Conservation (phyloP, 2,329 filamentous ascomycete species). For the Pyrenochaeta sp. region DNA sequence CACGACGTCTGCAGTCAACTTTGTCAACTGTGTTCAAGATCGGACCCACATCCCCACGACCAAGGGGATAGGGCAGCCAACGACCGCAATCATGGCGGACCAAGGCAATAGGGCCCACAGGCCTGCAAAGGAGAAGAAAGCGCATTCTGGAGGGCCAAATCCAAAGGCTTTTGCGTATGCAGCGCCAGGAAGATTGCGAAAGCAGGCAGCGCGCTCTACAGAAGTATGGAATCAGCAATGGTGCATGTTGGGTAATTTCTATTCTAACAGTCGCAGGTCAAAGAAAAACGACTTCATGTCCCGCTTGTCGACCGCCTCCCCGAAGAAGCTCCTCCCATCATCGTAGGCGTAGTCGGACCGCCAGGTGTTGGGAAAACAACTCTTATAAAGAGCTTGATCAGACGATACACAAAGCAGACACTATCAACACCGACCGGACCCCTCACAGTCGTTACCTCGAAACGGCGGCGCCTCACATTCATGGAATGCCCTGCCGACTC, state of each 20-base stretch:
- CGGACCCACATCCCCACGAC: background rate
- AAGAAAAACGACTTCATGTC: slow-evolving; percentile 95
- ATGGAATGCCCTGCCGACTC: slow-evolving; percentile 95
- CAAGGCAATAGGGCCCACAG: slow-evolving; percentile 87
- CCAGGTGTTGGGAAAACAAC: slow-evolving; percentile 96
- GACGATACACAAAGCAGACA: slow-evolving; percentile 94
- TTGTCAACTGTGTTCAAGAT: background rate
- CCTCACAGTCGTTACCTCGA: slow-evolving; percentile 95
- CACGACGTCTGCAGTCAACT: slow-evolving; percentile 1
- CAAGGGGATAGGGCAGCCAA: background rate
- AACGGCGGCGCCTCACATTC: slow-evolving; percentile 93
- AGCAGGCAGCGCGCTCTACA: slow-evolving; percentile 75
- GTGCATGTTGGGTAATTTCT: background rate
- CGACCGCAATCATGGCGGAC: slow-evolving; percentile 61
- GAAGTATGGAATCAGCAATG: slow-evolving; percentile 61
- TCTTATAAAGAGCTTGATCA: slow-evolving; percentile 90
- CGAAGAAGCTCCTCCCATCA: slow-evolving; percentile 91
- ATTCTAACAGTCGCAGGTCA: slow-evolving; percentile 66
- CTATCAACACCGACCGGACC: slow-evolving; percentile 89
- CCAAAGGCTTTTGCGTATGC: slow-evolving; percentile 90
- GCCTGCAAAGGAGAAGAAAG: slow-evolving; percentile 89
- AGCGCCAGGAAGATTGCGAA: slow-evolving; percentile 80
- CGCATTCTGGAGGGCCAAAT: slow-evolving; percentile 74
- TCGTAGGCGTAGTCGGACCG: slow-evolving; percentile 93
- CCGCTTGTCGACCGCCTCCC: slow-evolving; percentile 94